Conservation (phyloP, 805 yeast species). For the Myxozyma vanderwaltii region DNA sequence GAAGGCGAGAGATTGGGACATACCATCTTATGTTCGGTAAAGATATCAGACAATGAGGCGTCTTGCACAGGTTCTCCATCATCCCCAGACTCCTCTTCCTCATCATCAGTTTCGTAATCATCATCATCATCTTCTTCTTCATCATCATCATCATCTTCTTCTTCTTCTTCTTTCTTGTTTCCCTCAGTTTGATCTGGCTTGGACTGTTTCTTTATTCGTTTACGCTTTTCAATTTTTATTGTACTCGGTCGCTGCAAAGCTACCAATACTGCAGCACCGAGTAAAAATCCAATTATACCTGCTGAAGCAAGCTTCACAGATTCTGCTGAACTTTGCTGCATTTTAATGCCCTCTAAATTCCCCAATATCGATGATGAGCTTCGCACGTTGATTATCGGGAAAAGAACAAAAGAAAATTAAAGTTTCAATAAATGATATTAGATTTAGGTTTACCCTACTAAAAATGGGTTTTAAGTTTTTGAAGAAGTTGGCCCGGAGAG, state of each 20-base stretch:
- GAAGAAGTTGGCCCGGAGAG: too few relatives aligned
- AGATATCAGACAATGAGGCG: constrained; percentile 13
- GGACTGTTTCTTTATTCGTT: neutral
- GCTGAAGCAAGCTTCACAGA: constrained; percentile 9
- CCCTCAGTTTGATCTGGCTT: constrained; percentile 2
- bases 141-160: constrained; percentile 14
- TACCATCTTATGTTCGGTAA: constrained; percentile 31
- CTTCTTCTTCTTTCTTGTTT: constrained; percentile 13
- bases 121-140: constrained; percentile 17
- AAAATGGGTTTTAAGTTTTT: too few relatives aligned
- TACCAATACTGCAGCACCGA: constrained; percentile 12
- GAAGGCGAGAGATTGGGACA: too few relatives aligned
- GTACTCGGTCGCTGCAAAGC: neutral
- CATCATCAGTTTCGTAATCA: constrained; percentile 12
- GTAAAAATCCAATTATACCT: constrained; percentile 16
- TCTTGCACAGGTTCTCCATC: neutral
- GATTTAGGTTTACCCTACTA: too few relatives aligned
- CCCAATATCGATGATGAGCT: too few relatives aligned
- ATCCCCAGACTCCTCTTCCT: constrained; percentile 9
- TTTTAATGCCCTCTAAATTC: too few relatives aligned
- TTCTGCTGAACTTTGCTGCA: neutral
- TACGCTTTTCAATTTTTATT: neutral
- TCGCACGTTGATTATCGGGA: too few relatives aligned
- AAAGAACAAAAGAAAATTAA: too few relatives aligned
- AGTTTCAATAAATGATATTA: too few relatives aligned